A percentile compares a stretch with the other conserved stretches of the same genome.
Conservation (phyloP, 176 grass and related monocot genomes). For the Aegilops umbellulata region DNA sequence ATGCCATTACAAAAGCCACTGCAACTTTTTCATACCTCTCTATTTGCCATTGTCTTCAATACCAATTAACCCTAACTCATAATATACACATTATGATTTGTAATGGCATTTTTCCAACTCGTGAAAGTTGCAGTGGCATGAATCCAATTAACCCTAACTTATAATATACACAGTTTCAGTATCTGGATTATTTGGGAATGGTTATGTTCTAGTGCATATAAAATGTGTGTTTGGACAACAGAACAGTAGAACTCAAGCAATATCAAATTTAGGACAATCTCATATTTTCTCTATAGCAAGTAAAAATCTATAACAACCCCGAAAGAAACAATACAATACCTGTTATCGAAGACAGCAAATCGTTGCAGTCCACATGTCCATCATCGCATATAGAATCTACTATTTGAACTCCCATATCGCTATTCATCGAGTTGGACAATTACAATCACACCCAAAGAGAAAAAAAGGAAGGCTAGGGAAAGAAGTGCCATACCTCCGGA, state of each 20-base stretch:
- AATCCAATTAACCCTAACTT: no score
- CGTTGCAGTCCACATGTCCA: constrained; percentile 70
- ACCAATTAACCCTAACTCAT: no score
- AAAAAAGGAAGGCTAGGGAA: constrained; percentile 3
- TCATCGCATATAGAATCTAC: constrained; percentile 76
- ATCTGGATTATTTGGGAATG: not conserved
- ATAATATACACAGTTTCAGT: not conserved
- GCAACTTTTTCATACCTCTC: no score
- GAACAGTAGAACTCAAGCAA: constrained; percentile 2
- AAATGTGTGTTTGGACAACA: not conserved
- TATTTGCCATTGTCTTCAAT: no score
- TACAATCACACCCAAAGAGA: constrained; percentile 13
- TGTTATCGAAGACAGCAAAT: constrained; percentile 82
- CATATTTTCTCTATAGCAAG: not conserved
- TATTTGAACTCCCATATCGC: constrained; percentile 63
- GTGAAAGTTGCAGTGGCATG: no score
- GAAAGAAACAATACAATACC: constrained; percentile 43
- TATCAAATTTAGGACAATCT: not conserved
- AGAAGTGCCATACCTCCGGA: constrained; percentile 59
- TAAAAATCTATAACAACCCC: constrained; percentile 14
- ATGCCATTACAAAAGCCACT: no score
- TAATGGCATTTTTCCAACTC: no score
- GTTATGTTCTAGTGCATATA: not conserved
- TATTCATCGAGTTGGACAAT: constrained; percentile 41
- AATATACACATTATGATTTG: no score